Conservation (phyloP, 1,139 yeast genomes). For the Geotrichum carabidarum region DNA sequence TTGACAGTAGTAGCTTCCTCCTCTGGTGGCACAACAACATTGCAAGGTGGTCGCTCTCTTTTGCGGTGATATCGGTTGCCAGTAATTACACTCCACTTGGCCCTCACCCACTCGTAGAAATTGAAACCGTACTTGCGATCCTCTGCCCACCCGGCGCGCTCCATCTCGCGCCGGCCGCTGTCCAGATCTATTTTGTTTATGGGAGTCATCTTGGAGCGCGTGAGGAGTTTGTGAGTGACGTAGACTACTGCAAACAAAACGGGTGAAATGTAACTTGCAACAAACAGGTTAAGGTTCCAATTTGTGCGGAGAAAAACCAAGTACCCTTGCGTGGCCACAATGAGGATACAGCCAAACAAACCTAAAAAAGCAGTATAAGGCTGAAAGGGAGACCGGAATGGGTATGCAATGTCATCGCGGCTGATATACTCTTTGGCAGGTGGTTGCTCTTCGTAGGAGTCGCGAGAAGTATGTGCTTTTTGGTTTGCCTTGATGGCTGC, state of each 20-base stretch:
- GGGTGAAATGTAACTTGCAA: constrained; percentile 63
- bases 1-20: background rate
- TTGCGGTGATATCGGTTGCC: constrained; percentile 8
- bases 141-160: constrained; percentile 38
- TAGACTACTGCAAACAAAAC: constrained; percentile 53
- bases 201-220: constrained; percentile 51
- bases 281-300: constrained; percentile 62
- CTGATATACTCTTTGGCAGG: constrained; percentile 24
- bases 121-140: constrained; percentile 33
- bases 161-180: constrained; percentile 65
- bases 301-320: constrained; percentile 53
- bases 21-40: too few relatives aligned
- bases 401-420: constrained; percentile 45
- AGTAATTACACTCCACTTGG: constrained; percentile 14
- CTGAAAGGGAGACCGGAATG: constrained; percentile 71
- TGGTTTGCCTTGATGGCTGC: constrained; percentile 49
- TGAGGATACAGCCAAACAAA: constrained; percentile 48
- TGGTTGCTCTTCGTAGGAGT: constrained; percentile 28
- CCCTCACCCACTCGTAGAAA: constrained; percentile 10
- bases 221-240: constrained; percentile 49
- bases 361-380: constrained; percentile 73
- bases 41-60: background rate
- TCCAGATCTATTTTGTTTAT: constrained; percentile 64
- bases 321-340: constrained; percentile 65
- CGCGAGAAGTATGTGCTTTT: constrained; percentile 40